Conservation (phyloP, 306 rosid species). For the Bauhinia variegata region DNA sequence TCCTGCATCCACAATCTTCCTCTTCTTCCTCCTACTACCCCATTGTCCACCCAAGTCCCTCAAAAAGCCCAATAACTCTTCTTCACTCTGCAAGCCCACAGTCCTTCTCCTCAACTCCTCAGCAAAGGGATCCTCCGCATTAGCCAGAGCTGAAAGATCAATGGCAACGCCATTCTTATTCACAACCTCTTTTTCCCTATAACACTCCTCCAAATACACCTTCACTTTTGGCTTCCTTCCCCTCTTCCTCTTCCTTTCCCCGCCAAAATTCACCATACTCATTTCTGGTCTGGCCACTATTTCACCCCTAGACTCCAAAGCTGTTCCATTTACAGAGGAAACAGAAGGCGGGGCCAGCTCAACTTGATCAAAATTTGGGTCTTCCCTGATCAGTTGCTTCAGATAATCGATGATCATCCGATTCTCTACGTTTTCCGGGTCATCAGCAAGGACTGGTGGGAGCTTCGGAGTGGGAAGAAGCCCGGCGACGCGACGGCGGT, state of each 20-base stretch:
- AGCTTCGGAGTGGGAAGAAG: slow-evolving; percentile 53
- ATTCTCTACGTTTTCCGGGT: slow-evolving; percentile 55
- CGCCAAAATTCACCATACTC: slow-evolving; percentile 8
- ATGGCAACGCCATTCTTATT: slow-evolving; percentile 54
- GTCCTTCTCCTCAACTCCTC: slow-evolving; percentile 69
- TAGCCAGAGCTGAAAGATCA: slow-evolving; percentile 48
- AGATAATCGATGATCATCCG: slow-evolving; percentile 64
- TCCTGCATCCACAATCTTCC: slow-evolving; percentile 73
- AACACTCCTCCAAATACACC: slow-evolving; percentile 46
- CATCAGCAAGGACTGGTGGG: slow-evolving; percentile 45
- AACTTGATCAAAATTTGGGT: slow-evolving; percentile 67
- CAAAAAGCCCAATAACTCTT: slow-evolving; percentile 69
- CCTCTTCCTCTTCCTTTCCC: slow-evolving; percentile 66
- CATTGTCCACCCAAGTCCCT: slow-evolving; percentile 80
- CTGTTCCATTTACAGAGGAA: neutral
- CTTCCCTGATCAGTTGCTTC: slow-evolving; percentile 58
- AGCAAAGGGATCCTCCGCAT: slow-evolving; percentile 58
- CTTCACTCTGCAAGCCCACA: slow-evolving; percentile 62
- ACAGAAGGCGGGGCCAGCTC: slow-evolving; percentile 33
- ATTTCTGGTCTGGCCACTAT: slow-evolving; percentile 11
- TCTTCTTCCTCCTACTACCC: slow-evolving; percentile 86
- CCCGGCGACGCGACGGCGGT: slow-evolving; percentile 64
- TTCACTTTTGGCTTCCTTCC: slow-evolving; percentile 79
- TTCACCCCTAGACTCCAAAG: neutral
- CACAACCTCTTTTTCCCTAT: slow-evolving; percentile 44